Conservation (phyloP, 345 rosid genomes). For the Aquilaria malaccensis region DNA sequence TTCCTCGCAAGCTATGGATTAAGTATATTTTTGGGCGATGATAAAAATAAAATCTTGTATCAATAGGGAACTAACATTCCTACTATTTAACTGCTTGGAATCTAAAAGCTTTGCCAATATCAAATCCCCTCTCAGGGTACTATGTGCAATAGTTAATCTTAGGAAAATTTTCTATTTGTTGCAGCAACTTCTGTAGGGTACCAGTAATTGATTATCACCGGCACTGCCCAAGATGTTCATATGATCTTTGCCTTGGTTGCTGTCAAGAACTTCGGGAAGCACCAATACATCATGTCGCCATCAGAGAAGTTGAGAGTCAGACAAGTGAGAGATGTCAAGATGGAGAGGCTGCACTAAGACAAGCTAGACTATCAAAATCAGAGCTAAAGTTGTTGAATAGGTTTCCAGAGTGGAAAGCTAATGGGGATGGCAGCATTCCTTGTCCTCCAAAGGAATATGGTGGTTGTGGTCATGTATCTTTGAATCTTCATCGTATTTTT, state of each 20-base stretch:
- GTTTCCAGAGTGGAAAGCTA: slow-evolving; percentile 86
- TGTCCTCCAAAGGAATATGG: slow-evolving; percentile 84
- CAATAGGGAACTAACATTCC: no score
- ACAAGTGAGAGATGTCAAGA: slow-evolving; percentile 27
- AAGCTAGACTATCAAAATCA: slow-evolving; percentile 21
- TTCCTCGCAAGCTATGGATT: no score
- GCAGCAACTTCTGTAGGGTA: slow-evolving; percentile 88
- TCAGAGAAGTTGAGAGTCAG: slow-evolving; percentile 23
- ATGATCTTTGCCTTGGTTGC: slow-evolving; percentile 88
- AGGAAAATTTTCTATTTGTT: slow-evolving; percentile 13
- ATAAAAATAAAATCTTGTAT: no score
- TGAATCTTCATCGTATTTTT: slow-evolving; percentile 76
- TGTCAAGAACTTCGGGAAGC: slow-evolving; percentile 88
- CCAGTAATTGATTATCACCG: slow-evolving; percentile 96
- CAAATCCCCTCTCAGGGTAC: no score
- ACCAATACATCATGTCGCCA: slow-evolving; percentile 22
- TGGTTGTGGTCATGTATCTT: slow-evolving; percentile 65
- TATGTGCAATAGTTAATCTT: no score
- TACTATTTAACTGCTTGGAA: no score
- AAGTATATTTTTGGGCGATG: no score
- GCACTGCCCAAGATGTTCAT: slow-evolving; percentile 72
- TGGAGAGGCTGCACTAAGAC: slow-evolving; percentile 17
- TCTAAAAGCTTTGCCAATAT: no score
- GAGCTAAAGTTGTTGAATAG: slow-evolving; percentile 44
- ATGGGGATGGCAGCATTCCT: slow-evolving; percentile 72